Percentiles rank a stretch among this genome's conserved stretches.
These are phyloP conservation scores for Leptographium lundbergii DNA, from an alignment of 2,329 filamentous ascomycete species.

Conservation along the genomic window DNA sequence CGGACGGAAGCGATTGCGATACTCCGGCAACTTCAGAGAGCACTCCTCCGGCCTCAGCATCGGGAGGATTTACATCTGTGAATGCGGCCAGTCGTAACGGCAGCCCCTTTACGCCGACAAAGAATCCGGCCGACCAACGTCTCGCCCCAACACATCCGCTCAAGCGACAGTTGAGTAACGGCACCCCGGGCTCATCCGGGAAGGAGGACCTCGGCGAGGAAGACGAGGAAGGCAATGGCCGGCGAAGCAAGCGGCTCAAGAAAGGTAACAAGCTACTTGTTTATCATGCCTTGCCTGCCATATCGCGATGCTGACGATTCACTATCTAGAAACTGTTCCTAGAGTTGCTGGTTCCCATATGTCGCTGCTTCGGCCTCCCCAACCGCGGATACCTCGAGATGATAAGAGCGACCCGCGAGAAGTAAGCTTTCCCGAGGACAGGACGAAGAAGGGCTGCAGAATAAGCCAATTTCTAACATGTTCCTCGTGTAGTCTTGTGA, in stretches of 20 bases:
- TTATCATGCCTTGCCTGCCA: slow-evolving; percentile 2
- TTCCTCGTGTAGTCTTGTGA: slow-evolving; percentile 57
- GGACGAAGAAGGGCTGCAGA: neutral
- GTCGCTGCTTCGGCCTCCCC: slow-evolving; percentile 78
- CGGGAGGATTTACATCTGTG: slow-evolving; percentile 58
- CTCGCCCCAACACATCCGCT: slow-evolving; percentile 46
- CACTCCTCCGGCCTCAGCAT: slow-evolving; percentile 40
- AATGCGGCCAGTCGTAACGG: slow-evolving; percentile 51
- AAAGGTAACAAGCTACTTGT: slow-evolving; percentile 44
- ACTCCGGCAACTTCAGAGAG: slow-evolving; percentile 23
- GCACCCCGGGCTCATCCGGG: slow-evolving; percentile 34
- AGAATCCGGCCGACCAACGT: slow-evolving; percentile 52
- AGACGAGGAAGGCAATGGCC: slow-evolving; percentile 56
- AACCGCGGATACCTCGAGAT: slow-evolving; percentile 50
- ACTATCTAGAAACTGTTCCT: slow-evolving; percentile 45
- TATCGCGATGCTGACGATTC: neutral
- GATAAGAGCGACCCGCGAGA: slow-evolving; percentile 33
- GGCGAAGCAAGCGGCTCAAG: slow-evolving; percentile 85
- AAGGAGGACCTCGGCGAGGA: slow-evolving; percentile 35
- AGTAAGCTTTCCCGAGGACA: slow-evolving; percentile 14
- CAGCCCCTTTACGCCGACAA: slow-evolving; percentile 49
- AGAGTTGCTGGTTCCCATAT: slow-evolving; percentile 95
- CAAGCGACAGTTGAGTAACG: slow-evolving; percentile 64
- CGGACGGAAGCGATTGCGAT: slow-evolving; percentile 33
- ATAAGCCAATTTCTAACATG: neutral